Conservation (phyloP, 306 rosid genomes). For the Ochetophila trinervis region DNA sequence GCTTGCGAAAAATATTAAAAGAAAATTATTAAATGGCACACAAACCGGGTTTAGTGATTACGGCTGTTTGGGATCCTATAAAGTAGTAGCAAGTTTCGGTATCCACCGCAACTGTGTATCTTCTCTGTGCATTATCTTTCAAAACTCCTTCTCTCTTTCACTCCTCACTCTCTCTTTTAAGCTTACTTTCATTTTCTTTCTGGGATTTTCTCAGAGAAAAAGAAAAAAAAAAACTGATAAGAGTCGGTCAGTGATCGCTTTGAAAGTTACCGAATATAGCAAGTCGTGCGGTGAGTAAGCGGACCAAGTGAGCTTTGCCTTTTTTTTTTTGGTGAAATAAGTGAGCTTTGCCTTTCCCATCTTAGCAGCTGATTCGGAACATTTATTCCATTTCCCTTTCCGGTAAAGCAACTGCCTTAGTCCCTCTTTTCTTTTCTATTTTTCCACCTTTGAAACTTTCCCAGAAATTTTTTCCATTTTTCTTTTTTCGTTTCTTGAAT, state of each 20-base stretch:
- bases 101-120: constrained; percentile 15
- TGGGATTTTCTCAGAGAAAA: constrained; percentile 15
- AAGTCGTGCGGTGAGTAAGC: not conserved
- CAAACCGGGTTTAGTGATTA: constrained; percentile 32
- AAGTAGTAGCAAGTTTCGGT: constrained; percentile 29
- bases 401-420: constrained; percentile 35
- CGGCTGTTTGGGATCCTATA: constrained; percentile 61
- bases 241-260: not conserved
- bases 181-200: not conserved
- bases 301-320: constrained; percentile 5
- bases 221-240: constrained; percentile 1
- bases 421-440: constrained; percentile 4
- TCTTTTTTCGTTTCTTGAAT: constrained; percentile 22
- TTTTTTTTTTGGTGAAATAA: too few relatives aligned
- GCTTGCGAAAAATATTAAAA: not conserved
- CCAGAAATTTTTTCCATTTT: constrained; percentile 33
- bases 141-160: too few relatives aligned
- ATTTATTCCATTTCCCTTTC: constrained; percentile 37
- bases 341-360: not conserved
- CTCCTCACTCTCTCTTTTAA: not conserved
- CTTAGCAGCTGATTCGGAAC: constrained; percentile 21
- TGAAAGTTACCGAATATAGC: not conserved
- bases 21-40: constrained; percentile 1
- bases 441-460: constrained; percentile 32
- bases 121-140: constrained; percentile 16